Evolutionary conservation across 1,139 yeast species (phyloP).

Genomic region (Meyerozyma elateridarum): DNA sequence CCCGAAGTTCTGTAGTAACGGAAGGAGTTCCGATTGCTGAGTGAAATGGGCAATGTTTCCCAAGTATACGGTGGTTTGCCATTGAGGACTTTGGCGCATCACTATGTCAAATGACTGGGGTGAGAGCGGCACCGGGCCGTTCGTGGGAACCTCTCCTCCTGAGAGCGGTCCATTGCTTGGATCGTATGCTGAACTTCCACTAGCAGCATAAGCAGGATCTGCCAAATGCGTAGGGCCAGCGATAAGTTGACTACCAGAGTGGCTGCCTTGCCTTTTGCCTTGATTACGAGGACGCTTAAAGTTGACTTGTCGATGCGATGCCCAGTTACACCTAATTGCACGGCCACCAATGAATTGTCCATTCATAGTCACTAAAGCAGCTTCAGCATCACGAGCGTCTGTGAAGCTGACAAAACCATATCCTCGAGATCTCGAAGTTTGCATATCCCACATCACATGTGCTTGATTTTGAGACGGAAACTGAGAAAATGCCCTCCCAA

Average conservation of each 20-base stretch:
- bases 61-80: conserved; percentile 86
- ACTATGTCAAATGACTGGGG: conserved; percentile 67
- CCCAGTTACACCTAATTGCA: conserved; percentile 84
- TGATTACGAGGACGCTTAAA: conserved; percentile 6
- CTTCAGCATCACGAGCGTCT: conserved; percentile 64
- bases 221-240: too few relatives aligned
- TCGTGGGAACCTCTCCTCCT: too few relatives aligned
- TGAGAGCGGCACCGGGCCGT: conserved; percentile 24
- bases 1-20: conserved; percentile 77
- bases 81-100: conserved; percentile 69
- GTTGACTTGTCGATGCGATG: conserved; percentile 58
- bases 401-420: conserved; percentile 88
- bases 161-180: neutral
- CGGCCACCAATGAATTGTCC: conserved; percentile 72
- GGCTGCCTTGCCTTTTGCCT: neutral
- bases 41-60: conserved; percentile 82
- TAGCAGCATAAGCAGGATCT: neutral
- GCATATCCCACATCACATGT: conserved; percentile 98
- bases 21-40: conserved; percentile 67
- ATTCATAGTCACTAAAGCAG: conserved; percentile 69
- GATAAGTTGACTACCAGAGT: too few relatives aligned
- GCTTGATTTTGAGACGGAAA: conserved; percentile 72
- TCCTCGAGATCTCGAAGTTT: conserved; percentile 85
- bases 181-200: neutral
- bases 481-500: conserved; percentile 54